Conservation (phyloP, 345 rosid genomes). For the Populus tremula region DNA sequence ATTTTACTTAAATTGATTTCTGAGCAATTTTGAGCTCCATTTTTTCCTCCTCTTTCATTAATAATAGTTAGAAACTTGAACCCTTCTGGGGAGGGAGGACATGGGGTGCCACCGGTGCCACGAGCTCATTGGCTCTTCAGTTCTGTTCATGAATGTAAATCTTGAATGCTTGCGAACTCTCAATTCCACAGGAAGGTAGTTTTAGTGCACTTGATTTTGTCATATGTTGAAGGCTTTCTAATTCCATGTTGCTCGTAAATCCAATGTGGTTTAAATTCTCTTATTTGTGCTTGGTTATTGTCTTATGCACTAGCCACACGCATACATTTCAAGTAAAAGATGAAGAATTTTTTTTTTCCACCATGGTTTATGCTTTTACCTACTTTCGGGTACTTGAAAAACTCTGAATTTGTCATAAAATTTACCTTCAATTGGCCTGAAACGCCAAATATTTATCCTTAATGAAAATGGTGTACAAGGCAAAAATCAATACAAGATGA, state of each 20-base stretch:
- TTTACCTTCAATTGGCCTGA: neutral
- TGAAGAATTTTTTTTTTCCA: too few relatives aligned
- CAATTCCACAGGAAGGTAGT: neutral
- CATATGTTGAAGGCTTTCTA: neutral
- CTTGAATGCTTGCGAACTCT: neutral
- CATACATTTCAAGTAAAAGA: neutral
- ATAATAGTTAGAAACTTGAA: neutral
- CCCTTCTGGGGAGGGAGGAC: neutral
- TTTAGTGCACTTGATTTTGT: neutral
- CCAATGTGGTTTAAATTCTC: neutral
- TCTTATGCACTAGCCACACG: neutral
- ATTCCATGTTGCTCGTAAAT: neutral
- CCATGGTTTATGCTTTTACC: neutral
- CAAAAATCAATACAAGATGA: too few relatives aligned
- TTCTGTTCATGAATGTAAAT: neutral
- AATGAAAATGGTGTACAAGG: too few relatives aligned
- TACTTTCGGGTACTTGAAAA: too few relatives aligned
- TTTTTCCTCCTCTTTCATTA: neutral
- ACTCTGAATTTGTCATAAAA: too few relatives aligned
- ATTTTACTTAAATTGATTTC: neutral
- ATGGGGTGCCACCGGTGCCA: neutral
- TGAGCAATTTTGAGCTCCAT: neutral
- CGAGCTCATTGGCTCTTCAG: neutral
- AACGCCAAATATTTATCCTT: neutral
- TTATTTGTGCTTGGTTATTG: neutral